Percentiles rank a stretch among this genome's conserved stretches.
Conservation (phyloP, 176 grass and related monocot genomes). For the Triticum timopheevii region DNA sequence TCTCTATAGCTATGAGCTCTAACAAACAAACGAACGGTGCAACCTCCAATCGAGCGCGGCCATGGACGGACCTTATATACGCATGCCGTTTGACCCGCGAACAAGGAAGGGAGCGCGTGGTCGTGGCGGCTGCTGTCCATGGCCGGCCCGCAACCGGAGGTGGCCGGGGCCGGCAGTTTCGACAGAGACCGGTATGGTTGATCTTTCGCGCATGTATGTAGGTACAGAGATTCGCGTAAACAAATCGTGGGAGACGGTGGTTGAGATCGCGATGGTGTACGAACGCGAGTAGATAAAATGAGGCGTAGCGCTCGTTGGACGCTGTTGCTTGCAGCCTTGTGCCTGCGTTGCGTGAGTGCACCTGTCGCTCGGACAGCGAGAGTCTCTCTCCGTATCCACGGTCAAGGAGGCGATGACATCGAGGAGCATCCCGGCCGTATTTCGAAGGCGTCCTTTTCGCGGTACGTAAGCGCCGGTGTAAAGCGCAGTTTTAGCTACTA, state of each 20-base stretch:
- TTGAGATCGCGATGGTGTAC: neutral
- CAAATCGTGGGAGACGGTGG: neutral
- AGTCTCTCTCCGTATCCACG: neutral
- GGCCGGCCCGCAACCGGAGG: constrained; percentile 41
- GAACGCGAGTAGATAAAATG: neutral
- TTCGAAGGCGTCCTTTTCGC: neutral
- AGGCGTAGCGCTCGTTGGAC: neutral
- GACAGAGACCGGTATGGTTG: constrained; percentile 24
- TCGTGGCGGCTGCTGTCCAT: constrained; percentile 12
- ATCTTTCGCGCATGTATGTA: neutral
- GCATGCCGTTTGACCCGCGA: neutral
- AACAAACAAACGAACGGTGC: neutral
- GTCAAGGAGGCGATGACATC: neutral
- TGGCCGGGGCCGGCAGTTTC: constrained; percentile 35
- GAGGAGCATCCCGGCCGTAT: neutral
- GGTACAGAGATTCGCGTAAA: too few species aligned
- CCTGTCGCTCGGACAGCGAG: neutral
- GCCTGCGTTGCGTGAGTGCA: neutral
- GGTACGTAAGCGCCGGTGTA: neutral
- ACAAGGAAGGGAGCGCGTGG: neutral
- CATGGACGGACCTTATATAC: constrained; percentile 10
- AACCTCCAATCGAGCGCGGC: neutral
- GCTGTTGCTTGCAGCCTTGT: neutral
- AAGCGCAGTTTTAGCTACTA: neutral
- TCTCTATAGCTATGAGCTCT: neutral